Base-by-base conservation (phyloP, 2,329 filamentous ascomycete species). In the Akanthomyces lecanii region DNA sequence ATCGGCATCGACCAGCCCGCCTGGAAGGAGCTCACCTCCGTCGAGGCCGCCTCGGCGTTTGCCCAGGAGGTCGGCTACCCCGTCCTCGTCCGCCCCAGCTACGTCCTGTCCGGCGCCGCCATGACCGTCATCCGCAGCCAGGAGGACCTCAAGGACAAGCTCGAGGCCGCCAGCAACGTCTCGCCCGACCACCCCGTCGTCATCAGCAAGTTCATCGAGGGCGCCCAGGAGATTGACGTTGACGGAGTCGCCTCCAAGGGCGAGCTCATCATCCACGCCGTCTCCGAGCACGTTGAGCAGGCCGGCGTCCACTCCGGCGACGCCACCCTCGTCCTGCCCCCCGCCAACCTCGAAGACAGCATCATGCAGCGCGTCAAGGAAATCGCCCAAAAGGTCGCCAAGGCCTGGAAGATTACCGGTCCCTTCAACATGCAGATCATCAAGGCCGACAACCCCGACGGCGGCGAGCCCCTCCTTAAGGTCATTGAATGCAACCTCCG, bases 401-500 rank as follows among this genome's bases (percentile, higher is more conserved):
- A 95, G 79, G 95, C 95, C 54, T 97, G 94, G 92, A 92, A 85
- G 73, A 98, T 98, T 76, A 98, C 92, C 23, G 95, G 95, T 62
- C 95, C 95, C 64, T 99, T 98, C 87, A 99, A 99, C 85, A 98
- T 99, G 94, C 95, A 99, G 75, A 96, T 99, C 78, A 98, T 99
- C 85, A 96, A 96, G 81, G 92, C 90, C 42, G 83, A 91, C 14
- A 82, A 89, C 71, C 86, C 89, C 38, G 87, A 91, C 64, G 90
- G 90, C 63, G 89, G 88, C 62, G 85, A 89, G 72, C 86, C 90
- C 40, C 82, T 85, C 33, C 85, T 98, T 68, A 97, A 97, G 83
- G 94, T 98, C 72, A 98, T 98, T 67, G 94, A 98, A 79, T 98
- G 94, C 82, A 98, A 98, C 78, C 87, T 98, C 66, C 94, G 94